phyloP scores from a whole-genome alignment of 441 rosid genomes.

The Macaranga tanarius region DNA sequence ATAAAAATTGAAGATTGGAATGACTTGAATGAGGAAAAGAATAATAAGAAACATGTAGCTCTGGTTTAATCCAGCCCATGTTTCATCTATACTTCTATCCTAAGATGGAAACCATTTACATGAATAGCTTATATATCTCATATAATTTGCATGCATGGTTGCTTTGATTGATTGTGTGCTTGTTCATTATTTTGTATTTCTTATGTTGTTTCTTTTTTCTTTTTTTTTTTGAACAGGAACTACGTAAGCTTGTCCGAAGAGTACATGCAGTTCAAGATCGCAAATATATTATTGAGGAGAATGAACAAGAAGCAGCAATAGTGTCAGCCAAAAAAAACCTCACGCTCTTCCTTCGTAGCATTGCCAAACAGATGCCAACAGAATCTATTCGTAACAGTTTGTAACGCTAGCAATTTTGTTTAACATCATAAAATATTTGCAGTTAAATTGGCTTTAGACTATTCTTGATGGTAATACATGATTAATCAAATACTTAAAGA shows the following conservation, averaged over 20 bases:
- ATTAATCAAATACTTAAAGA: background rate
- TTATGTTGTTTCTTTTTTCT: background rate
- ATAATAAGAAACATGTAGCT: background rate
- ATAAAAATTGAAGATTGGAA: background rate
- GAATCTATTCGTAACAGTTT: conserved; percentile 25
- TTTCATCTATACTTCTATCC: background rate
- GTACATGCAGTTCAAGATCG: conserved; percentile 50
- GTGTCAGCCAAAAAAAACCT: conserved; percentile 54
- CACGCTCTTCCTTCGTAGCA: conserved; percentile 41
- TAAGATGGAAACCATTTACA: background rate
- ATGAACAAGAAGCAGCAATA: conserved; percentile 36
- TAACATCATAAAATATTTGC: background rate
- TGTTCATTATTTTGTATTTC: background rate
- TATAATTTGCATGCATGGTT: background rate
- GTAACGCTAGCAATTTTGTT: conserved; percentile 7
- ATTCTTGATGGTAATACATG: background rate
- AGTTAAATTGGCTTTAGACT: background rate
- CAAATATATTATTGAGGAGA: conserved; percentile 33
- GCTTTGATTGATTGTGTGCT: background rate
- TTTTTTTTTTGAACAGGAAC: conserved; percentile 43
- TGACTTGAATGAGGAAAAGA: too few relatives aligned
- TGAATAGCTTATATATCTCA: background rate
- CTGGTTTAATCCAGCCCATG: background rate
- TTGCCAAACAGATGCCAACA: conserved; percentile 45
- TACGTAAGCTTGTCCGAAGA: conserved; percentile 66